Percentiles rank a stretch among this genome's conserved stretches.
Conservation (phyloP, 176 grass and related monocot genomes). For the Oryza meridionalis region DNA sequence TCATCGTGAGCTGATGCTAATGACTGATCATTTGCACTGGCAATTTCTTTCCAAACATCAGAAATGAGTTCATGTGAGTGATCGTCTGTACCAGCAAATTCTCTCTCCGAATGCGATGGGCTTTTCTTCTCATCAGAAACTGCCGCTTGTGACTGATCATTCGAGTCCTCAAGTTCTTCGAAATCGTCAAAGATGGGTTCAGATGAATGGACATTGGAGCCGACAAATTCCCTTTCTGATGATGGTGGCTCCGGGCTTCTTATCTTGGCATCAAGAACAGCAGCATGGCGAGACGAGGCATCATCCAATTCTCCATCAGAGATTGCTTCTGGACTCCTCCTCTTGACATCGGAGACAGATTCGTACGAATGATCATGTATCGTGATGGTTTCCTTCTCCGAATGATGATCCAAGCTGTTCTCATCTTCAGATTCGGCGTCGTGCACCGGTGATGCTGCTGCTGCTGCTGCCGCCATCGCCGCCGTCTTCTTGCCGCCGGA, state of each 20-base stretch:
- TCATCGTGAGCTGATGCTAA: neutral
- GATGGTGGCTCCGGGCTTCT: slow-evolving; percentile 26
- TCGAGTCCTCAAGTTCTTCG: neutral
- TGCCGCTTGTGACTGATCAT: slow-evolving; percentile 31
- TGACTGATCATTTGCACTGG: slow-evolving; percentile 17
- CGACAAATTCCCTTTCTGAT: slow-evolving; percentile 19
- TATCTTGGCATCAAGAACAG: slow-evolving; percentile 11
- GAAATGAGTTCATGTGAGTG: slow-evolving; percentile 26
- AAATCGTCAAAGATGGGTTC: neutral
- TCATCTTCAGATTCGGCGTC: neutral
- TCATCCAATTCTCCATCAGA: slow-evolving; percentile 6
- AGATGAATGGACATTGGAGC: slow-evolving; percentile 21
- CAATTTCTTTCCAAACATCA: slow-evolving; percentile 50
- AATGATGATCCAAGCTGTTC: slow-evolving; percentile 25
- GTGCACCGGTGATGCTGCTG: neutral
- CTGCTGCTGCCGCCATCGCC: neutral
- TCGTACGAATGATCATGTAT: slow-evolving; percentile 37
- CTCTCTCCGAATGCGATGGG: slow-evolving; percentile 14
- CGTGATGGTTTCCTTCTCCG: slow-evolving; percentile 41
- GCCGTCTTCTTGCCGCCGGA: slow-evolving; percentile 8
- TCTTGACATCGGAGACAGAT: slow-evolving; percentile 33
- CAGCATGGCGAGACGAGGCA: slow-evolving; percentile 27
- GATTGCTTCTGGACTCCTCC: slow-evolving; percentile 35
- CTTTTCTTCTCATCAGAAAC: slow-evolving; percentile 30
- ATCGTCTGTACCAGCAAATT: neutral